Evolutionary conservation across 2,329 filamentous ascomycete genomes (phyloP).

Genomic region (Proliferodiscus dingleyae): DNA sequence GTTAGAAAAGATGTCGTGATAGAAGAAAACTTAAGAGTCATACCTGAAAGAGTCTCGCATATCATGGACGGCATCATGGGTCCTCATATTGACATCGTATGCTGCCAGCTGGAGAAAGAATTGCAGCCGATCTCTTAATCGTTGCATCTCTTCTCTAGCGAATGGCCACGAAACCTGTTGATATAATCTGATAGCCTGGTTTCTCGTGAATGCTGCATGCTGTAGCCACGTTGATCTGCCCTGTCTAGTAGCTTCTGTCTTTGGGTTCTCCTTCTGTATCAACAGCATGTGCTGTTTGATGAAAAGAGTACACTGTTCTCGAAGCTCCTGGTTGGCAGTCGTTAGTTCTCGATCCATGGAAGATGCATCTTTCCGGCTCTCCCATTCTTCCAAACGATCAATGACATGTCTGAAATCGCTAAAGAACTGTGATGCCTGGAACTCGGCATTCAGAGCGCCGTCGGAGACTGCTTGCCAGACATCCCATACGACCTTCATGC

Average conservation of each 20-base stretch:
- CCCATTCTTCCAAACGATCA: conserved; percentile 19
- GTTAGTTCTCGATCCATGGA: conserved; percentile 6
- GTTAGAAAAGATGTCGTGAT: too few relatives aligned
- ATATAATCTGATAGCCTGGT: conserved; percentile 15
- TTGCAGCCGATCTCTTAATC: conserved; percentile 17
- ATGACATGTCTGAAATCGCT: conserved; percentile 18
- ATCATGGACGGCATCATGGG: conserved; percentile 11
- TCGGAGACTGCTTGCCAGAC: conserved; percentile 20
- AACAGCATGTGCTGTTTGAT: conserved; percentile 19
- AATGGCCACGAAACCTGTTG: conserved; percentile 19
- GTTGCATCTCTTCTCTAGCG: conserved; percentile 14
- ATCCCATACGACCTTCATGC: conserved; percentile 23
- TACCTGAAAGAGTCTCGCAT: conserved; percentile 18
- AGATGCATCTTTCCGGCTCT: conserved; percentile 9
- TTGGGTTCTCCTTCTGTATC: conserved; percentile 20
- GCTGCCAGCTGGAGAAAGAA: conserved; percentile 20
- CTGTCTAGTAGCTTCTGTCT: conserved; percentile 8
- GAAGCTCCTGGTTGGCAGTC: conserved; percentile 13
- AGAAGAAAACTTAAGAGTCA: not conserved
- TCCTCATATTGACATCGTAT: not conserved
- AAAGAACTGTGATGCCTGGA: conserved; percentile 21
- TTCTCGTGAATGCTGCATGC: conserved; percentile 9
- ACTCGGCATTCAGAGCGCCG: conserved; percentile 18
- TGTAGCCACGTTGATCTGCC: conserved; percentile 19
- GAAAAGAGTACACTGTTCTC: conserved; percentile 15